Evolutionary conservation across 2,329 filamentous ascomycete genomes (phyloP), one percentile per base, ranked within the genome.

Genomic region (Aspergillus niger): DNA sequence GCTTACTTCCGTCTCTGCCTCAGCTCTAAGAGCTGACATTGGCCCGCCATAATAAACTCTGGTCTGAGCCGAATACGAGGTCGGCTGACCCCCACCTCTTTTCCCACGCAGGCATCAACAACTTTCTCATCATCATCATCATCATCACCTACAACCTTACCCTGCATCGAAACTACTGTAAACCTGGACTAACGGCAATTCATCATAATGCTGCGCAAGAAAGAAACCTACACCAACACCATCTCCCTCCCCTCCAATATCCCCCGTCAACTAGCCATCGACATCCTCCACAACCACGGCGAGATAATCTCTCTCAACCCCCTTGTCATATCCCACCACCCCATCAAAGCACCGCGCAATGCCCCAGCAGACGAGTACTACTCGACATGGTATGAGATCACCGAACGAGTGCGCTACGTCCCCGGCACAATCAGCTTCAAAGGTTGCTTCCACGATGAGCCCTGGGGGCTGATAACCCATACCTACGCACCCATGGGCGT

Each of bases 301-400:
- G 88, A 88, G 68, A 96, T 97, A 89, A 96, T 96, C 70, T 89
- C 94, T 72, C 81, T 96, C 59, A 96, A 96, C 75, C 92, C 92
- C 1, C 82, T 96, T 51, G 89, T 96, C 58, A 86, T 89, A 63
- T 87, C 90, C 62, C 85, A 91, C 59, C 84, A 88, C 66, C 82
- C 82, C 32, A 91, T 91, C 75, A 82, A 85, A 50, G 83, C 91
- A 2, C 91, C 91, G 0, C 70, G 82, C 24, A 84, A 88, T 70
- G 88, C 89, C 11, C 80, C 85, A 0, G 79, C 86, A 15, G 91
- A 95, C 67, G 92, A 96, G 78, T 85, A 82, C 62, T 80, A 85
- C 63, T 90, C 87, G 66, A 80, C 80, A 17, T 97, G 92, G 92
- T 96, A 93, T 77, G 85, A 86, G 52, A 79, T 93, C 67, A 91